Evolutionary conservation across 208 protist species (phyloP), one percentile per base, ranked within the genome.

Genomic region (Trypanosoma avium): DNA sequence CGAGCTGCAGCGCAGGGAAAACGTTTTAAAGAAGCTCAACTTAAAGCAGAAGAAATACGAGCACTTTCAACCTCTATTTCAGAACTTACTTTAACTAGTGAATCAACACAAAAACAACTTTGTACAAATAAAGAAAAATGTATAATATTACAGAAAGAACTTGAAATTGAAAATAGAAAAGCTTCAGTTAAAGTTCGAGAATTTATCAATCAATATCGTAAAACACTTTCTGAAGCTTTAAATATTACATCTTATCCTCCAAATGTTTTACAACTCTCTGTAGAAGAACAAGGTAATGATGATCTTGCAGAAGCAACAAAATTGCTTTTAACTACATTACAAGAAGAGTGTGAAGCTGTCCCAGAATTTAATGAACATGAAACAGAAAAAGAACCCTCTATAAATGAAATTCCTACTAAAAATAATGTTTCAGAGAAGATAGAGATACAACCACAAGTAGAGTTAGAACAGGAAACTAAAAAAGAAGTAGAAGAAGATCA

Each of bases 11-110:
- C 75, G 32, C 50, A 59, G 10, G 70, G 43, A 22, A 75, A 72
- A 47, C 66, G 66, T 12, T 84, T 90, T 54, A 81, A 78, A 26
- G 77, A 68, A 9, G 84, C 80, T 3, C 75, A 86, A 52, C 30
- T 58, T 5, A 69, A 61, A 45, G 30, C 53, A 12, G 63, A 69
- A 15, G 63, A 69, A 24, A 27, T 69, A 26, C 63, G 54, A 1
- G 24, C 36, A 8, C 45, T 61, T 4, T 53, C 54, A 35, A 21
- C 22, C 4, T 46, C 27, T 29, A 54, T 69, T 9, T 21, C 29
- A 17, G 54, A 55, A 40, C 12, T 47, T n/a, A 47, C 29, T 1
- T 52, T 40, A 15, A 33, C 26, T 12, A 47, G 19, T 6, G 36
- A 49, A 4, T 33, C 49, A 5, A 40, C 52, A n/a, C 21, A 53